Evolutionary conservation across 345 rosid species (phyloP).

Genomic region (Citropsis articulata): DNA sequence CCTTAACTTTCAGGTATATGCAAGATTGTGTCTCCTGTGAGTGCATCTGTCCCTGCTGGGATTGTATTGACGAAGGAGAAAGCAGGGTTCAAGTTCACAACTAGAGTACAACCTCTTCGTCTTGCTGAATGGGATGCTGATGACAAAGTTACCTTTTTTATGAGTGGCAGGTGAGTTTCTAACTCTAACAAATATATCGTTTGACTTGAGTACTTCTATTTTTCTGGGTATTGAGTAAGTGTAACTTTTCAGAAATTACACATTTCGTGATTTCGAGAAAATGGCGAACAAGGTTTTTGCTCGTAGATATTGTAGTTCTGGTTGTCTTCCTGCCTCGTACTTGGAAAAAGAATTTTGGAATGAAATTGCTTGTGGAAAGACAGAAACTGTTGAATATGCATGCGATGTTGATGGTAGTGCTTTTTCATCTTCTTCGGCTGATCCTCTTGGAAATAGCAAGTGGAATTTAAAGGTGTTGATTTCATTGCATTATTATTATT

Average conservation of each 20-base stretch:
- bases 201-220: slow-evolving; percentile 9
- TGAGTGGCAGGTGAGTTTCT: slow-evolving; percentile 88
- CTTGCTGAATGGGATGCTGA: slow-evolving; percentile 96
- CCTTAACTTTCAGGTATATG: slow-evolving; percentile 64
- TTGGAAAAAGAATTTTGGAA: slow-evolving; percentile 99
- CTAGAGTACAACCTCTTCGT: slow-evolving; percentile 98
- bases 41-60: slow-evolving; percentile 92
- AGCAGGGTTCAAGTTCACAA: slow-evolving; percentile 90
- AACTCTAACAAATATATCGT: slow-evolving; percentile 11
- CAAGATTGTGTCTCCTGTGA: slow-evolving; percentile 86
- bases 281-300: slow-evolving; percentile 97
- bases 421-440: slow-evolving; percentile 84
- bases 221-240: slow-evolving; percentile 28
- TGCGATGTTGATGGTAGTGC: slow-evolving; percentile 99
- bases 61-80: slow-evolving; percentile 84
- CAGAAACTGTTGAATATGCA: slow-evolving; percentile 98
- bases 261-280: slow-evolving; percentile 95
- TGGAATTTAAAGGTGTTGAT: slow-evolving; percentile 93
- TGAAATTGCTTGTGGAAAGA: slow-evolving; percentile 94
- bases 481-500: slow-evolving; percentile 17
- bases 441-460: slow-evolving; percentile 95
- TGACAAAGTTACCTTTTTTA: slow-evolving; percentile 91
- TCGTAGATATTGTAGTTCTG: slow-evolving; percentile 90
- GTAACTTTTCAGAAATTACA: slow-evolving; percentile 72
- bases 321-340: slow-evolving; percentile 84